Conservation (phyloP, 768 basidiomycete species). For the Amyloporia xantha region DNA sequence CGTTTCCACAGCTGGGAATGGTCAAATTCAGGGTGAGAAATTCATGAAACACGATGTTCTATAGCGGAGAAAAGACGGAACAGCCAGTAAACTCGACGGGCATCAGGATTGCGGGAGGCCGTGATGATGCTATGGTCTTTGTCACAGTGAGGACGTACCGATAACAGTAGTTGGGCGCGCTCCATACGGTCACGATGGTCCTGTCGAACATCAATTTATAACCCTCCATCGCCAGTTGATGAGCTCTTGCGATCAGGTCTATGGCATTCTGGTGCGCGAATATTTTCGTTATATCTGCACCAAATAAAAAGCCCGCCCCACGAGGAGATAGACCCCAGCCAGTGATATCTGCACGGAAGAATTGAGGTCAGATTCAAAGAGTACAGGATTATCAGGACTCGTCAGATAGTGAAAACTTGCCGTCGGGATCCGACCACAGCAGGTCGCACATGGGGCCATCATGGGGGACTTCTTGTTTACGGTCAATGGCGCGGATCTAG, state of each 20-base stretch:
- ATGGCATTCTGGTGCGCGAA: slow-evolving; percentile 91
- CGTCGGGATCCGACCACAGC: slow-evolving; percentile 99
- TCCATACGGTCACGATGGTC: slow-evolving; percentile 96
- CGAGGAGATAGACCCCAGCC: slow-evolving; percentile 98
- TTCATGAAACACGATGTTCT: too few species aligned
- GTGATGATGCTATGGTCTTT: not conserved
- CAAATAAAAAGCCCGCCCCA: slow-evolving; percentile 94
- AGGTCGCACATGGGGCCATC: slow-evolving; percentile 99
- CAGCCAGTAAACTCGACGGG: not conserved
- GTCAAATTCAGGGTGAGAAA: not conserved
- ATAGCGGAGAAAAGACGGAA: not conserved
- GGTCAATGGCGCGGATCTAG: slow-evolving; percentile 89
- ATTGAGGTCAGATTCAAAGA: not conserved
- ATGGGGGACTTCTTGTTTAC: slow-evolving; percentile 97
- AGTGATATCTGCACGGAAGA: slow-evolving; percentile 55
- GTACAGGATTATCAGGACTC: not conserved
- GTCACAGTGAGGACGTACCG: slow-evolving; percentile 50
- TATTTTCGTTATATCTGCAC: slow-evolving; percentile 81
- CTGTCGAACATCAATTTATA: slow-evolving; percentile 96
- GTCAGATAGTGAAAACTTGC: slow-evolving; percentile 31
- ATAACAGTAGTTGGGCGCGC: slow-evolving; percentile 97
- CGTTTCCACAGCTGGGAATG: slow-evolving; percentile 78
- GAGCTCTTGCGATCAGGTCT: slow-evolving; percentile 92
- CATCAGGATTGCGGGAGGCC: not conserved
- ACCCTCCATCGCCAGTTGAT: slow-evolving; percentile 97